These are phyloP conservation scores for Calonectria pteridis DNA, from an alignment of 2,329 filamentous ascomycete species.

Conservation along the genomic window DNA sequence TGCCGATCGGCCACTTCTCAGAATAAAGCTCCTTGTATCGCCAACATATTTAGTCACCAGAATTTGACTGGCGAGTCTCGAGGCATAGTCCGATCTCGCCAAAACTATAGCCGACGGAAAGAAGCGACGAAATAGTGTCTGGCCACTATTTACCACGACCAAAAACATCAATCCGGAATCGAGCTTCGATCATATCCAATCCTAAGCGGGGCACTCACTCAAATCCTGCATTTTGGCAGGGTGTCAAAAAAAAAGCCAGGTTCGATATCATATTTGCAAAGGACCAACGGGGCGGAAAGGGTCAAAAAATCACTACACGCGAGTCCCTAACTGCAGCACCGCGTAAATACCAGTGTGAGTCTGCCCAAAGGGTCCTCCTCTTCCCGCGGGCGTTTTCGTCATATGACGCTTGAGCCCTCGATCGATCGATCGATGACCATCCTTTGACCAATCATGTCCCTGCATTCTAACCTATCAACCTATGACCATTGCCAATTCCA, in stretches of 20 bases:
- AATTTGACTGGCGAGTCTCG: background rate
- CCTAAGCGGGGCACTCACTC: background rate
- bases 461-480: conserved; percentile 12
- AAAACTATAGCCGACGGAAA: background rate
- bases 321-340: background rate
- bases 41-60: no score
- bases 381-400: conserved; percentile 37
- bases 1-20: background rate
- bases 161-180: background rate
- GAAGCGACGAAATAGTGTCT: background rate
- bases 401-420: conserved; percentile 41
- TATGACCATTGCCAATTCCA: background rate
- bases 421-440: conserved; percentile 50
- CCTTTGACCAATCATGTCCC: conserved; percentile 41
- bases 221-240: background rate
- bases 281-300: background rate
- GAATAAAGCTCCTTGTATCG: background rate
- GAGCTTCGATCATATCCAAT: no score
- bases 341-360: conserved; percentile 31
- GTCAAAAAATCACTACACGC: background rate
- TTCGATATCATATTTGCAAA: background rate
- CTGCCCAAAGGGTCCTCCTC: conserved; percentile 18
- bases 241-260: background rate
- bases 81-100: background rate
- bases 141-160: background rate